These are phyloP conservation scores for Phytophthora macrochlamydospora DNA, from an alignment of 352 stramenopile species.

Conservation along the genomic window DNA sequence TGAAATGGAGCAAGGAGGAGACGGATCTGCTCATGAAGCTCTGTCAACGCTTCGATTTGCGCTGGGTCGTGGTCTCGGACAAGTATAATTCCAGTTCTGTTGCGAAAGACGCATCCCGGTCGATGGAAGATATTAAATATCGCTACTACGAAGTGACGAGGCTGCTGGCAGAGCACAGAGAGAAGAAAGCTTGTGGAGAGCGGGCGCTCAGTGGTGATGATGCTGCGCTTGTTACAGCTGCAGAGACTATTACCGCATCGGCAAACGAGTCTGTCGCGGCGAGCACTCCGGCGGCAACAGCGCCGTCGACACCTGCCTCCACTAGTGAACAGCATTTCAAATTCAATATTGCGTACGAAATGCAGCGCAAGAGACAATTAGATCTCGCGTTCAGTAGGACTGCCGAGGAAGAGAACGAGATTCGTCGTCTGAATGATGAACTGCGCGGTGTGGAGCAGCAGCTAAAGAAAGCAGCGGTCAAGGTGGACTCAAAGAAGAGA, in stretches of 20 bases:
- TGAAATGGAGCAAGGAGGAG: constrained; percentile 72
- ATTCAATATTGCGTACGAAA: constrained; percentile 76
- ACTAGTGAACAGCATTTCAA: constrained; percentile 40
- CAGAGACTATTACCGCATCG: constrained; percentile 4
- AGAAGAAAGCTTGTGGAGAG: constrained; percentile 26
- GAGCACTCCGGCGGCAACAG: constrained; percentile 9
- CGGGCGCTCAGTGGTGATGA: background rate
- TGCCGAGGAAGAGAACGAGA: constrained; percentile 68
- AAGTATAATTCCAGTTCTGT: constrained; percentile 56
- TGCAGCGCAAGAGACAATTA: constrained; percentile 72
- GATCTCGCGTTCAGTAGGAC: constrained; percentile 69
- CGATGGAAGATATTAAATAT: constrained; percentile 77
- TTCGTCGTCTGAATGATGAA: constrained; percentile 60
- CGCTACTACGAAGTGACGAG: constrained; percentile 68
- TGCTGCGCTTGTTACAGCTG: too few relatives aligned
- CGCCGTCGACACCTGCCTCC: constrained; percentile 6
- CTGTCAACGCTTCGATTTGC: constrained; percentile 59
- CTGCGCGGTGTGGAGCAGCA: constrained; percentile 64
- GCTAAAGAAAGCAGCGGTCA: constrained; percentile 68
- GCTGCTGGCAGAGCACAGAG: constrained; percentile 47
- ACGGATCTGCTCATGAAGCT: constrained; percentile 60
- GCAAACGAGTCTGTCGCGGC: background rate
- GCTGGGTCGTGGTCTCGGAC: constrained; percentile 54
- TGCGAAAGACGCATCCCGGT: constrained; percentile 38
- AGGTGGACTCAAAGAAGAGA: constrained; percentile 73